Conservation (phyloP, 2,329 filamentous ascomycete genomes). For the Dactylellina sp. region DNA sequence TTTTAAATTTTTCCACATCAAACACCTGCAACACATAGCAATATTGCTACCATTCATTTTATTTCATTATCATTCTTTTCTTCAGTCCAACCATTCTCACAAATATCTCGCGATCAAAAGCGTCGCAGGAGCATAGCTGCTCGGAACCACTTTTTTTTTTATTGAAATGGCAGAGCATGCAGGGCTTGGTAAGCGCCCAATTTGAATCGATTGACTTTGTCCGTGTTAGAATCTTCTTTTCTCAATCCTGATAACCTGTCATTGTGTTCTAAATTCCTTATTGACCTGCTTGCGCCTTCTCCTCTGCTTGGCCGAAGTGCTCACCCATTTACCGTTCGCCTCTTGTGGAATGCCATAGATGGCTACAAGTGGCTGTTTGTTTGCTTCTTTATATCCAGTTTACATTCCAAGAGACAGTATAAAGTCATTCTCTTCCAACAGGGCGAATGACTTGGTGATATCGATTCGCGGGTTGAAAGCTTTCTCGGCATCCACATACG, state of each 20-base stretch:
- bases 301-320: neutral
- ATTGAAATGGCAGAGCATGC: constrained; percentile 48
- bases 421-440: too few species aligned
- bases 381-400: too few species aligned
- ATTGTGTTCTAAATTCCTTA: constrained; percentile 5
- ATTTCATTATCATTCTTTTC: neutral
- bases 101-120: constrained; percentile 36
- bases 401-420: too few species aligned
- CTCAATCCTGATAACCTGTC: neutral
- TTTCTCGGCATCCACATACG: too few species aligned
- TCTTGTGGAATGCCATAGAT: neutral
- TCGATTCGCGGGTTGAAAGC: too few species aligned
- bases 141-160: neutral
- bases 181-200: constrained; percentile 43
- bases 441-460: too few species aligned
- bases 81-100: constrained; percentile 12
- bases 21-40: too few species aligned
- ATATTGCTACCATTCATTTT: constrained; percentile 12
- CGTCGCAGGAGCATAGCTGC: constrained; percentile 42
- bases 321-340: constrained; percentile 1
- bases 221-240: neutral
- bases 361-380: too few species aligned
- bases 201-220: constrained; percentile 2
- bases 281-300: neutral
- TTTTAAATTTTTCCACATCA: constrained; percentile 6